Percentiles rank a stretch among this genome's conserved stretches.
Conservation (phyloP, 2,329 filamentous ascomycete genomes). For the Gaeumannomyces sp. region DNA sequence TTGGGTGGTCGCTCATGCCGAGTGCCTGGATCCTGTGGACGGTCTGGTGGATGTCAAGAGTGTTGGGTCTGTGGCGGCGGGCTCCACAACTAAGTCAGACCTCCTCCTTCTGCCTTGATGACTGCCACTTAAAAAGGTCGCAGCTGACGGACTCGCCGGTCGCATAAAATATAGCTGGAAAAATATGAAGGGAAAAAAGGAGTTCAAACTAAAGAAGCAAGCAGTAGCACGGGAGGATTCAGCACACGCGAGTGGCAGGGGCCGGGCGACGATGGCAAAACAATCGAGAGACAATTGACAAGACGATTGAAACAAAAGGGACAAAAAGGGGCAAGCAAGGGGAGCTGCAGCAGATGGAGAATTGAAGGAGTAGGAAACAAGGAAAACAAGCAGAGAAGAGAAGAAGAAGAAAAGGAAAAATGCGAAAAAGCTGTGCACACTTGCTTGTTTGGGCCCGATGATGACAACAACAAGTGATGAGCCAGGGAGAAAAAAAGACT, state of each 20-base stretch:
- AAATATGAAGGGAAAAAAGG: neutral
- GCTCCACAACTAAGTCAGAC: neutral
- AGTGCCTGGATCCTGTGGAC: neutral
- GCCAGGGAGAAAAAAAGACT: neutral
- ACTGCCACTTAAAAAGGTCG: neutral
- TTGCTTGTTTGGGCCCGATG: neutral
- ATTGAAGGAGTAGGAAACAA: constrained; percentile 6
- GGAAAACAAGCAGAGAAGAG: neutral
- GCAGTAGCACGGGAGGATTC: neutral
- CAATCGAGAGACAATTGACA: neutral
- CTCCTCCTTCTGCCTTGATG: neutral
- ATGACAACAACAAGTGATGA: neutral
- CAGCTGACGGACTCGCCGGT: neutral
- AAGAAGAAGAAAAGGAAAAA: constrained; percentile 5
- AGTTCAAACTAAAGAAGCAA: neutral
- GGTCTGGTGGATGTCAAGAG: no score
- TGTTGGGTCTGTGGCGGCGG: neutral
- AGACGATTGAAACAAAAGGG: neutral
- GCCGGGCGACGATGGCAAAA: neutral
- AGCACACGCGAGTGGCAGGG: neutral
- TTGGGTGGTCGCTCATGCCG: neutral
- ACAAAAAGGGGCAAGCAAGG: constrained; percentile 1
- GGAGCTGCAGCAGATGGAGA: neutral
- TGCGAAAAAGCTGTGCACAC: neutral
- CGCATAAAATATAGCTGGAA: constrained; percentile 1